Evolutionary conservation across 2,329 filamentous ascomycete species (phyloP), one percentile per base, ranked within the genome.

Genomic region (Amphichorda felina): DNA sequence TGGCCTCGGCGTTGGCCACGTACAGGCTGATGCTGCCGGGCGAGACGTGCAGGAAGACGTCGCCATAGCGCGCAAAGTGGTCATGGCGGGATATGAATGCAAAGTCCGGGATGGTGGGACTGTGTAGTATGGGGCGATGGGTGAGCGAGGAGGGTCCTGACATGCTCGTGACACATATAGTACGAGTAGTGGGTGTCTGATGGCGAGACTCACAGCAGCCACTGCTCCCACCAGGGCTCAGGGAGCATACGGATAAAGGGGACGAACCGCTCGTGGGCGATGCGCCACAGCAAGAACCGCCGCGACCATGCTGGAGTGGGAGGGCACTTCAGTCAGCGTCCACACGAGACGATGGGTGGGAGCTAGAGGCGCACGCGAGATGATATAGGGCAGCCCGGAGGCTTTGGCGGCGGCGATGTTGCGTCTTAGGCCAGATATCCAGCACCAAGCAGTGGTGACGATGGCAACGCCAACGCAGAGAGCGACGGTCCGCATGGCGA

Each of bases 41-140:
- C 1, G 74, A 68, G 7, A 79, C 78, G n/a, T 75, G 46, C 7
- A 86, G 44, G 45, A 84, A 79, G 10, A 70, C 64, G 44, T 86
- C 79, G 30, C 74, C 77, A 8, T 75, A 48, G 13, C 66, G 60
- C 19, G 68, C 59, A 48, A 79, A 86, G 13, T 71, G 62, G 15
- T 65, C 60, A 45, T 77, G 70, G 19, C 70, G 66, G 10, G 63
- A 51, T n/a, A 54, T 51, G 56, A 72, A 82, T 7, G 63, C 51
- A 66, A 74, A 82, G 45, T 82, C 72, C 2, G 69, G 69, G n/a
- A 61, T 50, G 43, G 81, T 48, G 43, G 71, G 56, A 30, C 72
- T 75, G 27, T n/a, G 13, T 14, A 7, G 13, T n/a, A 14, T 29
- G 24, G 24, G 24, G 24, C 18, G n/a, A 13, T 15, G 9, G 22